phyloP scores from a whole-genome alignment of 139 green algal genomes.

The Dunaliella sp. region DNA sequence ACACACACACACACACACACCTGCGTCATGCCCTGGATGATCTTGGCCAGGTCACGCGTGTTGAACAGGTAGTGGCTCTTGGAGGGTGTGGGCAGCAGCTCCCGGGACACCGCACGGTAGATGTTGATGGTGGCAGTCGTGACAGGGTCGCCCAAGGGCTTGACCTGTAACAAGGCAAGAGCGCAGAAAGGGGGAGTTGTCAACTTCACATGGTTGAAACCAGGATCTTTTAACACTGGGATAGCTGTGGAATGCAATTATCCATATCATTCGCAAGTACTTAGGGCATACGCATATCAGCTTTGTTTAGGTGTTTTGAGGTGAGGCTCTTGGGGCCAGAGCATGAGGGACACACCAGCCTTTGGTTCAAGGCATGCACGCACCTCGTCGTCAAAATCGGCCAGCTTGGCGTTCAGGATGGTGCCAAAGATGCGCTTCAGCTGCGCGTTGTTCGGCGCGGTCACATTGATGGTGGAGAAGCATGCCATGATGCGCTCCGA shows the following conservation, averaged over 20 bases:
- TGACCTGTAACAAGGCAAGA: constrained; percentile 36
- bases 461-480: constrained; percentile 74
- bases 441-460: constrained; percentile 63
- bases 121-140: constrained; percentile 60
- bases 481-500: constrained; percentile 64
- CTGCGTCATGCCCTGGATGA: constrained; percentile 74
- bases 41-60: constrained; percentile 77
- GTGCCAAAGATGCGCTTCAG: constrained; percentile 80
- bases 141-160: constrained; percentile 64
- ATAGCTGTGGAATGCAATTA: no score
- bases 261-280: no score
- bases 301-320: no score
- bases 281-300: no score
- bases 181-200: neutral
- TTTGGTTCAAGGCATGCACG: neutral
- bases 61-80: constrained; percentile 91
- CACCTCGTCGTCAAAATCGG: constrained; percentile 76
- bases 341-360: neutral
- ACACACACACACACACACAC: no score
- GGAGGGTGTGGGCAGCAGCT: constrained; percentile 77
- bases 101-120: constrained; percentile 50
- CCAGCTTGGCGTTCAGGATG: constrained; percentile 71
- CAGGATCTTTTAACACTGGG: no score
- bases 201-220: no score
- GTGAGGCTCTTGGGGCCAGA: no score